These are phyloP conservation scores for Aspergillus ibericus DNA, from an alignment of 2,329 filamentous ascomycete genomes.

Conservation along the genomic window DNA sequence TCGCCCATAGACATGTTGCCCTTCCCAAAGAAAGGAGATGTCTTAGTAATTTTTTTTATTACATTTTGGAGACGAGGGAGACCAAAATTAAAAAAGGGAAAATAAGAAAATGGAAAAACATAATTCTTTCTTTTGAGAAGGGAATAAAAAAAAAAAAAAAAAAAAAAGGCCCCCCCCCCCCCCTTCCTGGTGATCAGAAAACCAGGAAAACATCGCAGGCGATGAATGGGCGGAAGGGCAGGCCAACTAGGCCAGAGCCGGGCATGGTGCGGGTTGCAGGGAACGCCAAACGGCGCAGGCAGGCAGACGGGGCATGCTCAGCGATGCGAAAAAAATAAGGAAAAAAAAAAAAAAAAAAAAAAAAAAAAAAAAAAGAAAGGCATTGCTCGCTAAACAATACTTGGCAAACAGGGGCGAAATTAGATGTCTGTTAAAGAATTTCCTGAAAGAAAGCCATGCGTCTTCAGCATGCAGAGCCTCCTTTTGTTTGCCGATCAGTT, in stretches of 20 bases:
- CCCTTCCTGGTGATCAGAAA: slow-evolving; percentile 14
- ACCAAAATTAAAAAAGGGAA: background rate
- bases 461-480: no score
- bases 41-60: slow-evolving; percentile 6
- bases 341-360: no score
- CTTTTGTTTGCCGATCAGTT: no score
- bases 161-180: slow-evolving; percentile 2
- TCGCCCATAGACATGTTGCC: background rate
- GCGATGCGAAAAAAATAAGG: no score
- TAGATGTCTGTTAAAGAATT: no score
- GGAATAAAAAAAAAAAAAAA: slow-evolving; percentile 4
- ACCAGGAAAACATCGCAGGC: slow-evolving; percentile 9
- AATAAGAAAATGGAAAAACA: background rate
- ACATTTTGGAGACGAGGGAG: background rate
- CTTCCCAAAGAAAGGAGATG: background rate
- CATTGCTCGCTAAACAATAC: no score
- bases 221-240: slow-evolving; percentile 12
- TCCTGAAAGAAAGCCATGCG: no score
- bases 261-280: slow-evolving; percentile 15
- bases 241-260: slow-evolving; percentile 14
- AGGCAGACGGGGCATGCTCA: background rate
- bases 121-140: background rate
- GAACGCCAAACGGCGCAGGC: slow-evolving; percentile 11
- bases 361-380: no score
- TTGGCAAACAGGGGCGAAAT: no score